A percentile compares a stretch with the other conserved stretches of the same genome.
phyloP scores from a whole-genome alignment of 345 rosid species.

The Hibiscus tridactylites region DNA sequence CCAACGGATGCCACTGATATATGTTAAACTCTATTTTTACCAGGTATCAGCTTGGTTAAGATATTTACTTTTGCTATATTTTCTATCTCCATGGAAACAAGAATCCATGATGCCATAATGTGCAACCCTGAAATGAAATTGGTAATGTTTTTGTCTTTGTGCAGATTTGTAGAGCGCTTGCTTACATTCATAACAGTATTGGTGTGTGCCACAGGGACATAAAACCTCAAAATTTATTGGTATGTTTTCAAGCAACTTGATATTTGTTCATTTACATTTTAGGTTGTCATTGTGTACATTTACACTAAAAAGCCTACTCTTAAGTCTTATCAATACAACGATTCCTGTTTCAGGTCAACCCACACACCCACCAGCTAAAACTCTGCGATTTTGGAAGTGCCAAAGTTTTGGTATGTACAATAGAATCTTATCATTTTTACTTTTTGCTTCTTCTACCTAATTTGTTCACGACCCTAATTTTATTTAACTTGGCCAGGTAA shows the following conservation, averaged over 20 bases:
- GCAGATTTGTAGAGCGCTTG: constrained; percentile 87
- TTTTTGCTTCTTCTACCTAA: background rate
- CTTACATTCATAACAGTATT: constrained; percentile 73
- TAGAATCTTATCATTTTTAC: background rate
- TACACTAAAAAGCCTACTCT: background rate
- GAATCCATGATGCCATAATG: background rate
- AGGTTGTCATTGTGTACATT: background rate
- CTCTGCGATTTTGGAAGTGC: constrained; percentile 97
- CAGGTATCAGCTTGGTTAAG: constrained; percentile 40
- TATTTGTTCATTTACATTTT: background rate
- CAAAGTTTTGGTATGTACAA: constrained; percentile 72
- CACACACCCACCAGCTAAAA: constrained; percentile 95
- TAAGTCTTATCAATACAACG: background rate
- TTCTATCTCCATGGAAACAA: background rate
- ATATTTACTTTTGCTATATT: background rate
- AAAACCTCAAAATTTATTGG: constrained; percentile 97
- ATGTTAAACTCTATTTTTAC: constrained; percentile 82
- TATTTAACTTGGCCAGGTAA: constrained; percentile 46
- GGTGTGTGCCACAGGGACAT: constrained; percentile 98
- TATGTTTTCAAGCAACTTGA: constrained; percentile 17
- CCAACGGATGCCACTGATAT: constrained; percentile 84
- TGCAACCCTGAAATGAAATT: background rate
- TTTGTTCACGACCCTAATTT: background rate
- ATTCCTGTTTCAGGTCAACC: constrained; percentile 56
- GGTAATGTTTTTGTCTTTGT: background rate